Percentiles rank a stretch among this genome's conserved stretches.
Conservation (phyloP, 257 asterid species). For the Lycium barbarum region DNA sequence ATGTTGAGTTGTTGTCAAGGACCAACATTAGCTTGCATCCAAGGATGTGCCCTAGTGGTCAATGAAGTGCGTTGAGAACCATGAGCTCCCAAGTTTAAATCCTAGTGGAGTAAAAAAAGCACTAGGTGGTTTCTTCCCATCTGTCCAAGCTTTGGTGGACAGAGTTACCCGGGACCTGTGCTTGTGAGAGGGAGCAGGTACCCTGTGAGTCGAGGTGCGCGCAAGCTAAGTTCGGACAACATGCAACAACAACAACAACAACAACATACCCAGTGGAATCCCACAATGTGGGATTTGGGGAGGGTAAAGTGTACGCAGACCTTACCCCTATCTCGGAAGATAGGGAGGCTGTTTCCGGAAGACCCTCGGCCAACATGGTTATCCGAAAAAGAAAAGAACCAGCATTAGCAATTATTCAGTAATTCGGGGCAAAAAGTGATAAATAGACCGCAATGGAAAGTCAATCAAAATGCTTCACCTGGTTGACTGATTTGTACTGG, state of each 20-base stretch:
- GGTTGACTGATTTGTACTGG: background rate
- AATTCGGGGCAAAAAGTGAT: slow-evolving; percentile 3
- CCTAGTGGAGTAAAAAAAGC: background rate
- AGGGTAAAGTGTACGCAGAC: no score
- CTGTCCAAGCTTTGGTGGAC: background rate
- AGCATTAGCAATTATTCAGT: background rate
- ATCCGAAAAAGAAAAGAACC: background rate
- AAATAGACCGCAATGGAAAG: background rate
- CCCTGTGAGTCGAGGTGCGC: background rate
- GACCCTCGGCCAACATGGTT: background rate
- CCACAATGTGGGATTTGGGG: no score
- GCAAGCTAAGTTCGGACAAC: background rate
- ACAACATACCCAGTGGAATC: no score
- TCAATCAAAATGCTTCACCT: slow-evolving; percentile 1
- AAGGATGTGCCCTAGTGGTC: background rate
- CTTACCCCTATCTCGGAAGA: no score
- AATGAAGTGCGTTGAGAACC: background rate
- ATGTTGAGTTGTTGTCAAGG: background rate
- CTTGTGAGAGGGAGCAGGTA: background rate
- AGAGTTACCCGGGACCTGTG: background rate
- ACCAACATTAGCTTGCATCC: background rate
- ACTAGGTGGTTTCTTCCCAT: background rate
- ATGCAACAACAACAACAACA: no score
- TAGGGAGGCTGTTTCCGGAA: no score
- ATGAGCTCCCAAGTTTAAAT: background rate